Percentiles rank a stretch among this genome's conserved stretches.
Evolutionary conservation across 441 rosid species (phyloP).

Genomic region (Adansonia grandidieri): DNA sequence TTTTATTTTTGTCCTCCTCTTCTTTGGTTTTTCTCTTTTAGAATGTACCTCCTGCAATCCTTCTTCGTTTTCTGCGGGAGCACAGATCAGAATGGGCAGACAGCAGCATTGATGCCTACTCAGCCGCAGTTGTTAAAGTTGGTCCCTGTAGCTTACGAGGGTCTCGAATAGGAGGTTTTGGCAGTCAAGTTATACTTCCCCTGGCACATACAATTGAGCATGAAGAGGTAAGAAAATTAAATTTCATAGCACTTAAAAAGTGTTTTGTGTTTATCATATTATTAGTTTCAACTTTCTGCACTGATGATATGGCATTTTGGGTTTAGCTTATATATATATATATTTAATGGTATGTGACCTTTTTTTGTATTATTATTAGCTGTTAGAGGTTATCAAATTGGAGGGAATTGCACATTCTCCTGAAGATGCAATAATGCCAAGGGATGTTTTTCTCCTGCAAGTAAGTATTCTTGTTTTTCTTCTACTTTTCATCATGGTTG

Average conservation of each 20-base stretch:
- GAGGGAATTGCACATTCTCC: conserved; percentile 86
- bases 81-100: conserved; percentile 99
- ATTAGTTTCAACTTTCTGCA: background rate
- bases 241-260: background rate
- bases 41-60: conserved; percentile 96
- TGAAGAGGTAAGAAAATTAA: conserved; percentile 71
- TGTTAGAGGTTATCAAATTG: conserved; percentile 87
- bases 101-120: conserved; percentile 85
- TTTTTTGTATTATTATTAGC: conserved; percentile 42
- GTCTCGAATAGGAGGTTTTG: conserved; percentile 80
- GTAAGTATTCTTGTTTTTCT: conserved; percentile 41
- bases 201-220: conserved; percentile 91
- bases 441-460: conserved; percentile 89
- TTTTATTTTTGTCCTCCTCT: background rate
- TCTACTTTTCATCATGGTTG: background rate
- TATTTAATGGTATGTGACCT: background rate
- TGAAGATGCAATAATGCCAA: conserved; percentile 82
- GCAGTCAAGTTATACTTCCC: conserved; percentile 92
- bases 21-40: conserved; percentile 36
- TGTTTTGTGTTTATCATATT: background rate
- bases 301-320: background rate
- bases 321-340: background rate
- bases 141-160: conserved; percentile 83
- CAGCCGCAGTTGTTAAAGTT: conserved; percentile 92
- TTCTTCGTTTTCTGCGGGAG: conserved; percentile 90